Conservation (phyloP, 2,329 filamentous ascomycete species). For the Colletotrichum echinochloae region DNA sequence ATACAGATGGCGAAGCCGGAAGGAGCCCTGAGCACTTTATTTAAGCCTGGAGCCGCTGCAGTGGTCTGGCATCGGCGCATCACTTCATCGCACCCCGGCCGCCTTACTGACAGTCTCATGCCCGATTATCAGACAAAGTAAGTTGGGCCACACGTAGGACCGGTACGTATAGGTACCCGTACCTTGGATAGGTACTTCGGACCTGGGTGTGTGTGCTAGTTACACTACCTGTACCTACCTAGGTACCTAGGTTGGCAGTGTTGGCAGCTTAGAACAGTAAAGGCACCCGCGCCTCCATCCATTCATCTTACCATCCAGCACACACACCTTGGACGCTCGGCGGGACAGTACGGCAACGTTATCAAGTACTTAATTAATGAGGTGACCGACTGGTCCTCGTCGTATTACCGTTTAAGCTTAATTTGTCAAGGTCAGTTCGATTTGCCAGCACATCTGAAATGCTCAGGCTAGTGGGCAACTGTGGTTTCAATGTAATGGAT, state of each 20-base stretch:
- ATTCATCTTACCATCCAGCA: background rate
- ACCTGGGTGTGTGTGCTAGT: too few relatives aligned
- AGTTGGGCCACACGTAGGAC: background rate
- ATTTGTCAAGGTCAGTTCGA: conserved; percentile 10
- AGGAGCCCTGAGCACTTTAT: conserved; percentile 21
- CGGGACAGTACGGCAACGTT: conserved; percentile 11
- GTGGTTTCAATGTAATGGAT: background rate
- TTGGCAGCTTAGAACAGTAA: conserved; percentile 1
- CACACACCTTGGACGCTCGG: background rate
- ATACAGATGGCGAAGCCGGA: conserved; percentile 24
- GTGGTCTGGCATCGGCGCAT: background rate
- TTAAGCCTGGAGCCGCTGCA: conserved; percentile 15
- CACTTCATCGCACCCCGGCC: background rate
- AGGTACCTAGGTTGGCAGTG: too few relatives aligned
- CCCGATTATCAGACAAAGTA: conserved; percentile 2
- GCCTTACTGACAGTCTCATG: background rate
- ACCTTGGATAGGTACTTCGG: too few relatives aligned
- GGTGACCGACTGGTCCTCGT: conserved; percentile 10
- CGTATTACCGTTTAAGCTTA: conserved; percentile 38
- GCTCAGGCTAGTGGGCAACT: conserved; percentile 24
- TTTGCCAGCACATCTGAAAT: conserved; percentile 22
- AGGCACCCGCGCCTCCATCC: background rate
- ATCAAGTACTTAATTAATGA: background rate
- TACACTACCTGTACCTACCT: too few relatives aligned
- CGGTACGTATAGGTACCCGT: background rate